phyloP scores from a whole-genome alignment of 441 rosid genomes.

The Omphalea diandra region DNA sequence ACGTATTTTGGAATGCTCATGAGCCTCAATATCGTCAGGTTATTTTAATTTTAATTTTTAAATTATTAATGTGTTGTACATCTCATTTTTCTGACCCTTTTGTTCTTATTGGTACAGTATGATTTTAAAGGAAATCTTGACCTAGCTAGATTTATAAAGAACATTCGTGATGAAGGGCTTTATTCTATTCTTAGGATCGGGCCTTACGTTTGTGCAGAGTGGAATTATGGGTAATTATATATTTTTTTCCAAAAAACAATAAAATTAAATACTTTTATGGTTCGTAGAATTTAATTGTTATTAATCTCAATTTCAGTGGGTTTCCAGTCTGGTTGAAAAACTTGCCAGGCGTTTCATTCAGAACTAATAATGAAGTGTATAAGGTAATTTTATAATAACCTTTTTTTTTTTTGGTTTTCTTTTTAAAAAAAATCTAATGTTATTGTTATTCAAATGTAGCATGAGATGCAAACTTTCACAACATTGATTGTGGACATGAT shows the following conservation, averaged over 20 bases:
- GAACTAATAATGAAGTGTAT: slow-evolving; percentile 46
- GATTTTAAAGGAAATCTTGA: slow-evolving; percentile 40
- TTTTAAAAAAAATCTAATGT: background rate
- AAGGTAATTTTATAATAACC: slow-evolving; percentile 33
- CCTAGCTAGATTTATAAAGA: slow-evolving; percentile 36
- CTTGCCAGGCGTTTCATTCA: slow-evolving; percentile 39
- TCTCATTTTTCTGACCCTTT: no score
- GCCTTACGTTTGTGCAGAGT: slow-evolving; percentile 66
- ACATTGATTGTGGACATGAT: slow-evolving; percentile 54
- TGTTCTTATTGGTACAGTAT: slow-evolving; percentile 19
- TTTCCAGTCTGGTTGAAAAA: slow-evolving; percentile 61
- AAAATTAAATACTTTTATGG: background rate
- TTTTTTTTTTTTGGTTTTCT: background rate
- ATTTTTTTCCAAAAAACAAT: background rate
- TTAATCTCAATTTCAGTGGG: slow-evolving; percentile 33
- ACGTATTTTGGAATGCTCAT: slow-evolving; percentile 35
- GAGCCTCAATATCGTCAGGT: slow-evolving; percentile 28
- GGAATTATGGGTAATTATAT: slow-evolving; percentile 53
- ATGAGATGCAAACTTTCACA: slow-evolving; percentile 47
- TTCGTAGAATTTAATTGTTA: background rate
- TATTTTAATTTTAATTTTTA: background rate
- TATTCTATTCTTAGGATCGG: slow-evolving; percentile 59
- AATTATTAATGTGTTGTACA: background rate
- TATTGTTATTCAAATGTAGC: slow-evolving; percentile 13
- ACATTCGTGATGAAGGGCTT: slow-evolving; percentile 33